phyloP scores from a whole-genome alignment of 768 basidiomycete species.

The Kwoniella newhampshirensis region DNA sequence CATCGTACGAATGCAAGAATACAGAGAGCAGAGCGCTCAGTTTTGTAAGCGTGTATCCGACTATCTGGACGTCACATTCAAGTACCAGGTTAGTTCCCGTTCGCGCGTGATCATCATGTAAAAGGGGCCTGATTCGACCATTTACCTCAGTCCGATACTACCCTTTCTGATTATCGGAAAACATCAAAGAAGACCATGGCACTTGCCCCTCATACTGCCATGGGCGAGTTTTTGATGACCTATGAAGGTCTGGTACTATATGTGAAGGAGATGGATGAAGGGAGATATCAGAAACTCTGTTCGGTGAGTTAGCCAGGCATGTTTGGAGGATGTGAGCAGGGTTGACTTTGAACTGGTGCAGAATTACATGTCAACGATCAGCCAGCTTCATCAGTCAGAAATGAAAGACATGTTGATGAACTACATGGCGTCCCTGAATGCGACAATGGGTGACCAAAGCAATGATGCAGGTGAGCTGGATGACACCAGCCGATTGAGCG shows the following conservation, averaged over 20 bases:
- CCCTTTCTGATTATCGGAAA: slow-evolving; percentile 50
- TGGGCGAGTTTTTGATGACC: slow-evolving; percentile 80
- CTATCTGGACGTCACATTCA: slow-evolving; percentile 87
- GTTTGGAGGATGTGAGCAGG: not conserved
- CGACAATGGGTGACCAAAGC: slow-evolving; percentile 66
- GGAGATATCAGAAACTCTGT: slow-evolving; percentile 80
- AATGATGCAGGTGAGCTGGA: slow-evolving; percentile 64
- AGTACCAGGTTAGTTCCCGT: slow-evolving; percentile 65
- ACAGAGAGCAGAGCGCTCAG: slow-evolving; percentile 80
- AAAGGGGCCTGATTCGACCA: not conserved
- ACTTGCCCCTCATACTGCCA: slow-evolving; percentile 63
- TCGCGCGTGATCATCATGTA: not conserved
- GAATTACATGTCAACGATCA: slow-evolving; percentile 87
- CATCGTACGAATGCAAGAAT: slow-evolving; percentile 88
- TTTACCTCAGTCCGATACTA: slow-evolving; percentile 35
- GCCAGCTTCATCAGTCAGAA: slow-evolving; percentile 76
- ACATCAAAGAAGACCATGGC: slow-evolving; percentile 52
- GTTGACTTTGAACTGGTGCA: slow-evolving; percentile 50
- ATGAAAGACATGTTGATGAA: slow-evolving; percentile 69
- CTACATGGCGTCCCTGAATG: slow-evolving; percentile 65
- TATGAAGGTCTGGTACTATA: slow-evolving; percentile 90
- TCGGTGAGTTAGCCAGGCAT: slow-evolving; percentile 61
- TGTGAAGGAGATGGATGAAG: slow-evolving; percentile 93
- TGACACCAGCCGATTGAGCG: too few relatives aligned
- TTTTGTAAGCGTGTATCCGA: slow-evolving; percentile 91